Conservation (phyloP, 164 flowering plant genomes). For the grape (Vitis vinifera) region ASM3070453v1 NC_081816.1:5179501-5180000, state of each 20-base stretch:
- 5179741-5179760: constrained; percentile 43
- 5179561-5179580: constrained; percentile 79
- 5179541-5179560: constrained; percentile 67
- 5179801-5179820: constrained; percentile 2
- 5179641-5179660: constrained; percentile 29
- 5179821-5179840: constrained; percentile 1
- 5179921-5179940: neutral
- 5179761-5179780: constrained; percentile 19
- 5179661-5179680: constrained; percentile 49
- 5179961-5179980: constrained; percentile 4
- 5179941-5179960: constrained; percentile 2
- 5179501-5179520: neutral
- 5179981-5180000: neutral
- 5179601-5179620: constrained; percentile 48
- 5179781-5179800: neutral
- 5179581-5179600: constrained; percentile 67
- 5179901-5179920: too few species aligned
- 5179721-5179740: constrained; percentile 41
- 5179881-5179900: constrained; percentile 15
- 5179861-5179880: neutral
- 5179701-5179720: constrained; percentile 39
- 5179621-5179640: constrained; percentile 21
- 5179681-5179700: constrained; percentile 56
- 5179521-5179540: neutral
- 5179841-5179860: constrained; percentile 1